Evolutionary conservation across 805 yeast species (phyloP), one percentile per base, ranked within the genome.

Genomic region (Myxozyma udenii): DNA sequence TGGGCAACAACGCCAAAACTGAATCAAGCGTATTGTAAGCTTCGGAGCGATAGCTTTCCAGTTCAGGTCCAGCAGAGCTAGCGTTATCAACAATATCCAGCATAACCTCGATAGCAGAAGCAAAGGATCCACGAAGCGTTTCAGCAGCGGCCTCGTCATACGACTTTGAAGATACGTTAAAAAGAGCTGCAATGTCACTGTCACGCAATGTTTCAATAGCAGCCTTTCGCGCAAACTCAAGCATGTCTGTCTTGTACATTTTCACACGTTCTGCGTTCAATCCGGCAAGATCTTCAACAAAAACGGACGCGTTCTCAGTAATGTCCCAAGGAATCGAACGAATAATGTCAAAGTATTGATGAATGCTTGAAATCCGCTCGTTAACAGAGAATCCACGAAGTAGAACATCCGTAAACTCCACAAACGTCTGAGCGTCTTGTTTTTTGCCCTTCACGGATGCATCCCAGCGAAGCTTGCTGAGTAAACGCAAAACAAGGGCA

Each of bases 401-500:
- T 65, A 89, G 85, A 0, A 87, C 73, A 14, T 81, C 74, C 1
- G 84, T 74, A 66, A 91, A 91, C 59, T 87, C 95, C 50, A 83
- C 71, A 36, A 86, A 68, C 1, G 84, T 74, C 55, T 78, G 77
- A 37, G 87, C 79, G 49, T 88, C 96, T 36, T 80, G 78, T 44
- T 74, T 66, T 64, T 81, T 85, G 63, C 79, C 79, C 60, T 78
- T 81, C 16, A 70, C 63, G 41, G 76, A 68, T 16, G 80, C 73
- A 26, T 73, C 72, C 6, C 83, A 78, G 63, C 80, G 86, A 65
- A 88, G 95, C 64, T 81, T 87, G 47, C 95, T 91, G 63, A 91
- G 78, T 61, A 93, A 74, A 62, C 87, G 83, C 57, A 91, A 67
- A 42, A 91, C 78, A 44, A 84, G 74, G 61, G 85, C 87, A 56